These are phyloP conservation scores for Jatropha multifida DNA, from an alignment of 441 rosid genomes.

Conservation along the genomic window DNA sequence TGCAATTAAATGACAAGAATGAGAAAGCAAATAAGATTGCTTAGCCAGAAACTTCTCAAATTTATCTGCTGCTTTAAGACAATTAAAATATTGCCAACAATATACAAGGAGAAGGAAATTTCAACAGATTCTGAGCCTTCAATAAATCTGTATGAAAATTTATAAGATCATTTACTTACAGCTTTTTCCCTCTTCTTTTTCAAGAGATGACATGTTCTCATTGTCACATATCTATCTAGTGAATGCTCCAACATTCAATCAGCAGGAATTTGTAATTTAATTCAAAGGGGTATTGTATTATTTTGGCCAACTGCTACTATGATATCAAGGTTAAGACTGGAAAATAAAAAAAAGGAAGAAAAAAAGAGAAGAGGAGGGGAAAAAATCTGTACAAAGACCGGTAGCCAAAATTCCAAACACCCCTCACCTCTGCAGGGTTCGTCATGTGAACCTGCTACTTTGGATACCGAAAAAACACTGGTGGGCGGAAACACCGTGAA, in stretches of 20 bases:
- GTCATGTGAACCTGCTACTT: conserved; percentile 31
- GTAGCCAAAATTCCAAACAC: conserved; percentile 45
- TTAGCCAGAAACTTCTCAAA: conserved; percentile 1
- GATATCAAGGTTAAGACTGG: conserved; percentile 23
- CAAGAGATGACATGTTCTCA: conserved; percentile 18
- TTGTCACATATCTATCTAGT: conserved; percentile 31
- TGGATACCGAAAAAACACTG: not conserved
- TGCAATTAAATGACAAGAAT: not conserved
- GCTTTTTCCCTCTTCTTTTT: conserved; percentile 25
- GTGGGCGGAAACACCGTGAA: conserved; percentile 24
- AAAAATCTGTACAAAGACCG: conserved; percentile 49
- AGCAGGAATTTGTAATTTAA: conserved; percentile 27
- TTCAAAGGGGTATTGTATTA: conserved; percentile 35
- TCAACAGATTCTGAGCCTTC: conserved; percentile 19
- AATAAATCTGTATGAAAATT: conserved; percentile 32
- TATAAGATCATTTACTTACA: conserved; percentile 61
- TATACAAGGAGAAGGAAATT: conserved; percentile 1
- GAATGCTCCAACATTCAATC: conserved; percentile 31
- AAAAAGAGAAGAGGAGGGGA: conserved; percentile 9
- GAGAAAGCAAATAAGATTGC: not conserved
- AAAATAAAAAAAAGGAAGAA: conserved; percentile 1
- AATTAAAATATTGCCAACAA: not conserved
- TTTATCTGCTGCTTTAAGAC: not conserved
- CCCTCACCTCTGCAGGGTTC: conserved; percentile 37
- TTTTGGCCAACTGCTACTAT: conserved; percentile 40